A percentile compares a stretch with the other conserved stretches of the same genome.
Evolutionary conservation across 768 basidiomycete genomes (phyloP).

Genomic region (Leccinum pellstonianum): DNA sequence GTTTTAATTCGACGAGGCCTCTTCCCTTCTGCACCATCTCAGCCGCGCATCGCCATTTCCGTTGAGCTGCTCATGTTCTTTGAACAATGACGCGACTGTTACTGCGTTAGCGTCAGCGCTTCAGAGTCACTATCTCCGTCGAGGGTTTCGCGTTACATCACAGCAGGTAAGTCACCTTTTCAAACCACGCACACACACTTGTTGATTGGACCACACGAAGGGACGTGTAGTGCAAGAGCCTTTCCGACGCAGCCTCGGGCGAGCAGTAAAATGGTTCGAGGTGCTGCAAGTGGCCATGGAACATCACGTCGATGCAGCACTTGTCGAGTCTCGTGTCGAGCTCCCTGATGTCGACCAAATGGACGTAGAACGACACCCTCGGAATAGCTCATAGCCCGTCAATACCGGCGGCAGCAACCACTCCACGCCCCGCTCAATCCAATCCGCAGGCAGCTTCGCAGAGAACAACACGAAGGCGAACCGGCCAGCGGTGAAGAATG

Average conservation of each 20-base stretch:
- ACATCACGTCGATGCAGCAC: background rate
- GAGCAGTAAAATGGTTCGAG: background rate
- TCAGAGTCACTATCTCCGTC: background rate
- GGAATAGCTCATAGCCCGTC: background rate
- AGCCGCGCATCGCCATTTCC: background rate
- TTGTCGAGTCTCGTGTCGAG: background rate
- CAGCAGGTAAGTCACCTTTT: background rate
- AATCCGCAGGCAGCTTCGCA: too few species aligned
- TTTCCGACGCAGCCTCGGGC: background rate
- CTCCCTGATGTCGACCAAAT: background rate
- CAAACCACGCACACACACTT: background rate
- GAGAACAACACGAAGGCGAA: too few species aligned
- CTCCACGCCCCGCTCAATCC: too few species aligned
- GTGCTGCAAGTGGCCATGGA: background rate
- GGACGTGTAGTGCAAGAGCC: background rate
- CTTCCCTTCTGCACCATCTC: background rate
- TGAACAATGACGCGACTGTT: background rate
- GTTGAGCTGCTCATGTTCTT: background rate
- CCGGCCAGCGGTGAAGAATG: background rate
- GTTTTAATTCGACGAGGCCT: background rate
- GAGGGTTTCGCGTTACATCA: background rate
- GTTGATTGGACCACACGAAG: background rate
- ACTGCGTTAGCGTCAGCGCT: background rate
- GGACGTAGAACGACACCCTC: background rate
- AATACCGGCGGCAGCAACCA: background rate